phyloP scores from a whole-genome alignment of 148 eudicot genomes.

The Camellia japonica region DNA sequence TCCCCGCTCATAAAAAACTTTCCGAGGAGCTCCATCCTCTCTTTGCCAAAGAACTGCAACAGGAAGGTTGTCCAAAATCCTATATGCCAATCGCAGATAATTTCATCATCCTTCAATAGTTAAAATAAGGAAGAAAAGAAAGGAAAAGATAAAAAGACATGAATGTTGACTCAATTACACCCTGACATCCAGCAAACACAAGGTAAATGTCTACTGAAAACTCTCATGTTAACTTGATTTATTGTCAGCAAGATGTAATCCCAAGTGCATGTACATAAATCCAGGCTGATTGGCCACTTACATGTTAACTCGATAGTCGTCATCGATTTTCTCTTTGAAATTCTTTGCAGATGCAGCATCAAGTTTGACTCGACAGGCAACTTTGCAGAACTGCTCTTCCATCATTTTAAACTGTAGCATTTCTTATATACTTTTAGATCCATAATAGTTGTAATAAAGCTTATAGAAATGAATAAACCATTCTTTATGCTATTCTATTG shows the following conservation, averaged over 20 bases:
- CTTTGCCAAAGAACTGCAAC: constrained; percentile 43
- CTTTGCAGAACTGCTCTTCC: constrained; percentile 47
- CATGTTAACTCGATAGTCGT: constrained; percentile 57
- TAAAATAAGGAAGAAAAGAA: no score
- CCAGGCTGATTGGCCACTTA: constrained; percentile 20
- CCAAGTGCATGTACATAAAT: background rate
- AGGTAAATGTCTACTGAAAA: background rate
- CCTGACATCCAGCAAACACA: background rate
- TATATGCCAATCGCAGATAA: constrained; percentile 17
- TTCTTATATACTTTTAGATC: constrained; percentile 11
- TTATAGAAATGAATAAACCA: background rate
- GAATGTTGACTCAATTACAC: background rate
- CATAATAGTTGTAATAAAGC: background rate
- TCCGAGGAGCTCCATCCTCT: constrained; percentile 34
- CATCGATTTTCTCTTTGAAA: constrained; percentile 59
- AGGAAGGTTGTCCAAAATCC: constrained; percentile 61
- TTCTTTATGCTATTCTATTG: background rate
- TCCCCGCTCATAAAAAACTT: constrained; percentile 46
- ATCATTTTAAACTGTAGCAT: constrained; percentile 48
- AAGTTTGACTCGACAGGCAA: constrained; percentile 37
- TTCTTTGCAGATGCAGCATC: constrained; percentile 48
- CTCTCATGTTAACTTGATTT: background rate
- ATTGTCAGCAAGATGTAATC: background rate
- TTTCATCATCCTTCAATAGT: background rate
- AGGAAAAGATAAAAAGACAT: background rate